phyloP scores from a whole-genome alignment of 345 rosid genomes.

The Rhizophora apiculata region DNA sequence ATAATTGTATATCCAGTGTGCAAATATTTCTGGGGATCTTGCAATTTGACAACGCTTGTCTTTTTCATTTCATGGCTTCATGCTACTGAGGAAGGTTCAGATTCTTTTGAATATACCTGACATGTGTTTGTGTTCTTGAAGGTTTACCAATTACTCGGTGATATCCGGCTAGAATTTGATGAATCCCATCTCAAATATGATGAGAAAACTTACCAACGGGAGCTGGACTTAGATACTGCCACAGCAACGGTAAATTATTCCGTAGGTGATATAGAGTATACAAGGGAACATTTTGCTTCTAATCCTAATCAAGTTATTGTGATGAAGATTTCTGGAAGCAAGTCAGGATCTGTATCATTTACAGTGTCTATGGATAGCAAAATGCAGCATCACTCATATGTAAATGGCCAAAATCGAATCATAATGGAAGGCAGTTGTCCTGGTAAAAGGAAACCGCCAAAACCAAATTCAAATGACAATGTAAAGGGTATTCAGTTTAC shows the following conservation, averaged over 20 bases:
- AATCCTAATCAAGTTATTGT: slow-evolving; percentile 64
- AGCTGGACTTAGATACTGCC: slow-evolving; percentile 85
- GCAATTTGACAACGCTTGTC: neutral
- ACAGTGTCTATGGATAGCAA: slow-evolving; percentile 59
- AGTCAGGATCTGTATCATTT: slow-evolving; percentile 64
- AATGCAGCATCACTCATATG: slow-evolving; percentile 48
- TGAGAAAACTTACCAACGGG: slow-evolving; percentile 66
- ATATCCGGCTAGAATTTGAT: slow-evolving; percentile 72
- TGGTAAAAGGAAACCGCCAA: slow-evolving; percentile 56
- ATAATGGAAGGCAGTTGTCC: slow-evolving; percentile 71
- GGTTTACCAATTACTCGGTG: slow-evolving; percentile 88
- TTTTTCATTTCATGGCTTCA: neutral
- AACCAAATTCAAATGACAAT: slow-evolving; percentile 32
- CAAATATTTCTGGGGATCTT: neutral
- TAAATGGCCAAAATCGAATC: slow-evolving; percentile 49
- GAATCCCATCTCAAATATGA: slow-evolving; percentile 61
- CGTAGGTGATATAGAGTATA: slow-evolving; percentile 53
- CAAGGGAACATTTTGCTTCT: slow-evolving; percentile 73
- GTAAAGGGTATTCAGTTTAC: slow-evolving; percentile 68
- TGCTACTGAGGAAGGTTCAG: neutral
- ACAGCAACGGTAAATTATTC: slow-evolving; percentile 61
- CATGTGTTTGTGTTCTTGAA: slow-evolving; percentile 24
- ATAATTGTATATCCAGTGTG: no score
- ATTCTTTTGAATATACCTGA: neutral
- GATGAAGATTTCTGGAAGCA: slow-evolving; percentile 60